Base-by-base conservation (phyloP, 2,329 filamentous ascomycete genomes). In the Aspergillus nomiae region DNA sequence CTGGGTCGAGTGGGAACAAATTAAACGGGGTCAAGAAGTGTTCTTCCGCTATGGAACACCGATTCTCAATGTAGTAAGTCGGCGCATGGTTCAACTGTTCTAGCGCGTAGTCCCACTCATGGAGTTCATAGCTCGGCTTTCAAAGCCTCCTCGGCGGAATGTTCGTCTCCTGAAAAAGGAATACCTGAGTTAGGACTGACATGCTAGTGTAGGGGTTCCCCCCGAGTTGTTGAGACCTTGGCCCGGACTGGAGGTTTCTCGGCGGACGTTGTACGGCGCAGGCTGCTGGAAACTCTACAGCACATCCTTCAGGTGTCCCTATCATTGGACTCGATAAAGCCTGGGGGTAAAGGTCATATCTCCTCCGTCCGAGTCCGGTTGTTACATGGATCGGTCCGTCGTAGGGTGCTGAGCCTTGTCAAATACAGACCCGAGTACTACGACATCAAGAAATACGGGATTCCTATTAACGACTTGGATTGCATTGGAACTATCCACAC, bases 1-100 rank as follows among this genome's bases (percentile, higher is more conserved):
- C 0, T 94, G 90, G 90, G 91, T 94, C 2, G 87, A 93, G 73
- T 94, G 90, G 90, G 84, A 85, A 2, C 90, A 92, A 72, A 89
- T 94, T 61, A 81, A 84, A 63, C 83, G 91, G 70, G 91, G 91
- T 0, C 91, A 94, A 73, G 86, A 90, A 68, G 86, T 92, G 0
- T 92, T 93, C 71, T 93, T 92, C 74, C 86, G 91, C 41, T 94
- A 93, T 74, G 90, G 87, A 21, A 87, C 87, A 0, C 86, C 89
- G 0, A 85, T 85, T 26, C 76, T 92, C 24, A 90, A 88, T 9
- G 87, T 69, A 28, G 74, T 76, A 43, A 67, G 74, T 71, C 21
- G 9, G 19, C 24, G 3, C 32, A 28, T 54, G 28, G 16, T 30
- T 16, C 19, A 14, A n/a, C 43, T 7, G 8, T 50, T 30, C 11